A percentile compares a stretch with the other conserved stretches of the same genome.
These are phyloP conservation scores for Gentiana straminea DNA, from an alignment of 257 asterid species.

Conservation along the genomic window DNA sequence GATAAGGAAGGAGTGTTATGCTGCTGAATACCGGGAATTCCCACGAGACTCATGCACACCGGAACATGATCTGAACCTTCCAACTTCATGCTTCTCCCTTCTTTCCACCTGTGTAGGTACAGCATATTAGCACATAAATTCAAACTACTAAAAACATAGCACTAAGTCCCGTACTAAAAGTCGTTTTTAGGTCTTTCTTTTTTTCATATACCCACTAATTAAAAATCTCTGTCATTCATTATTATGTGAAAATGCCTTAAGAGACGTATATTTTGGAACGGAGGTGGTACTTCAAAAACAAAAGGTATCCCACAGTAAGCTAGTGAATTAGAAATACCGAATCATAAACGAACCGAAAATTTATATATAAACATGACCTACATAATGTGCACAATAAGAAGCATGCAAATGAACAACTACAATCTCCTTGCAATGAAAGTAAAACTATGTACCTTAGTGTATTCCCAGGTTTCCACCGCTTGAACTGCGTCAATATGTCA, in stretches of 20 bases:
- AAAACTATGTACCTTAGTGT: conserved; percentile 50
- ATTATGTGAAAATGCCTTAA: too few relatives aligned
- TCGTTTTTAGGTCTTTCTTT: too few relatives aligned
- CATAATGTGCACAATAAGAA: neutral
- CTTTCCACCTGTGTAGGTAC: conserved; percentile 39
- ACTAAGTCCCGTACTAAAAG: too few relatives aligned
- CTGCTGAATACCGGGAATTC: conserved; percentile 40
- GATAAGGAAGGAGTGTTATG: conserved; percentile 83
- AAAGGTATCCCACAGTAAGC: neutral
- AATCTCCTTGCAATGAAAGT: neutral
- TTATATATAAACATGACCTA: neutral
- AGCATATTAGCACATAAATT: too few relatives aligned
- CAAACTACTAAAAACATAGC: too few relatives aligned
- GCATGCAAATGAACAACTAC: neutral
- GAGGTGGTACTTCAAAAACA: neutral
- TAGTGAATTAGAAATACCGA: neutral
- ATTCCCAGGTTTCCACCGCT: conserved; percentile 83
- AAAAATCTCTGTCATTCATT: too few relatives aligned
- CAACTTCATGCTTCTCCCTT: conserved; percentile 54
- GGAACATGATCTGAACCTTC: conserved; percentile 99
- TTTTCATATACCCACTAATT: too few relatives aligned
- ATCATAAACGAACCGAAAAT: neutral
- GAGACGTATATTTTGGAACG: too few relatives aligned
- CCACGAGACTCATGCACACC: conserved; percentile 49
- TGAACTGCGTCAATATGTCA: conserved; percentile 65